These are phyloP conservation scores for Aspergillus sclerotioniger DNA, from an alignment of 495 filamentous ascomycete species.

Conservation along the genomic window DNA sequence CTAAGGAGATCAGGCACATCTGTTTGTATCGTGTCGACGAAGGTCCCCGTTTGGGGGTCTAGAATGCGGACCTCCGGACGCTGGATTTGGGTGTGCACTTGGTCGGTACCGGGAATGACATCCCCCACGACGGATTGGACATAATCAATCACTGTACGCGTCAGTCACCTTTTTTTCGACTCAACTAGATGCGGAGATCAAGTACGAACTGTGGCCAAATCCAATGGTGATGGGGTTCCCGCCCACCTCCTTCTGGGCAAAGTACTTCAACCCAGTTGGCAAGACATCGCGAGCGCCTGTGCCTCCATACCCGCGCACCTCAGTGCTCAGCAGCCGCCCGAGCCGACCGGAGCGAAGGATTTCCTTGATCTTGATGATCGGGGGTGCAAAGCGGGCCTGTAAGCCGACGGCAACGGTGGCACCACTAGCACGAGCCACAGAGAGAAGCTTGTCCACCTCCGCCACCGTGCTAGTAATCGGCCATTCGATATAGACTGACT, in stretches of 20 bases:
- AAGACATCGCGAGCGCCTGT: constrained; percentile 4
- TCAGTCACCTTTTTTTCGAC: too few species aligned
- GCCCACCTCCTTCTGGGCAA: constrained; percentile 7
- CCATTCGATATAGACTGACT: constrained; percentile 61
- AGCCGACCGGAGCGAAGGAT: background rate
- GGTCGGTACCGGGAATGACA: constrained; percentile 9
- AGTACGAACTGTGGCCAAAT: constrained; percentile 3
- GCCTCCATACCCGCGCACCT: constrained; percentile 2
- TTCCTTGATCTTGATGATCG: constrained; percentile 6
- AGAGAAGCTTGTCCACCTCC: constrained; percentile 3
- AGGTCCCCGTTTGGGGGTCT: constrained; percentile 2
- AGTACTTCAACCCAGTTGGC: constrained; percentile 3
- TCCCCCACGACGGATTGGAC: constrained; percentile 14
- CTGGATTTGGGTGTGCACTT: constrained; percentile 9
- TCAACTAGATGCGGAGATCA: background rate
- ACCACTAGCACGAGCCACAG: background rate
- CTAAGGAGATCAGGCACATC: constrained; percentile 13
- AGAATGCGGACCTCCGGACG: constrained; percentile 8
- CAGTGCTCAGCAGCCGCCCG: constrained; percentile 8
- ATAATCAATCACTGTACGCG: constrained; percentile 8
- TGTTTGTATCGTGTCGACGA: constrained; percentile 4
- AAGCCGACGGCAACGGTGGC: constrained; percentile 9
- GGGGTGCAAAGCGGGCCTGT: constrained; percentile 5
- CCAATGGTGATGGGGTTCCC: constrained; percentile 13
- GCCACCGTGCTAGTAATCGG: constrained; percentile 33